Base-by-base conservation (phyloP, 169 alveolate genomes). In the Eimeria necatrix region DNA sequence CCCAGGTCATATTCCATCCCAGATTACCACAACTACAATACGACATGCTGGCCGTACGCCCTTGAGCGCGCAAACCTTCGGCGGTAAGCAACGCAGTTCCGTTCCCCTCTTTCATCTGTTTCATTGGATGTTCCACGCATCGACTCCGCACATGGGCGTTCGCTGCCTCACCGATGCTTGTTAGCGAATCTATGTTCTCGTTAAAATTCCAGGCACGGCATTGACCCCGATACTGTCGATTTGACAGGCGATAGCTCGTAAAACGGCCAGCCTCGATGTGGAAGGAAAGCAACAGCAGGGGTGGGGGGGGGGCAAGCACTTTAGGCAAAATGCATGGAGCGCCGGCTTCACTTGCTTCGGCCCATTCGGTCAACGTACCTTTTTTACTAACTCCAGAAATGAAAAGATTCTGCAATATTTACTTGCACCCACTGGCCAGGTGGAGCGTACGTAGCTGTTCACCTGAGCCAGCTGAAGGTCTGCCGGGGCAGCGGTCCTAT, bases 31-130 rank as follows among this genome's bases (percentile, higher is more conserved):
- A 73, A 91, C 70, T 91, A 73, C 90, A 91, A 91, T 60, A 22
- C 59, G 8, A 91, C 95, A 5, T 73, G 70, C 68, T 91, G 95
- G 95, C 86, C 95, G 12, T 91, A 91, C 52, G 95, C 95, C 6
- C 88, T 91, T 4, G 90, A 91, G 90, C 88, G 95, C 0, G 95
- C 81, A 8, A 76, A 74, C 53, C 95, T 91, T 8, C 60, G 90
- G 5, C 76, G 95, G 95, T 76, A 26, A 76, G 95, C n/a, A 16
- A 16, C 16, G n/a, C 12, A 10, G 16, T 74, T 74, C 0, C n/a
- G 59, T 68, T 68, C 26, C 8, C 3, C 26, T 18, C 48, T 6
- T 68, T 68, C 6, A 8, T 22, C 3, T 22, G 22, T 8, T 68
- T 16, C 22, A 9, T 61, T 61, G 0, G 0, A 20, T 61, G 16